These are phyloP conservation scores for Alnus glutinosa DNA, from an alignment of 306 rosid genomes.

Conservation along the genomic window DNA sequence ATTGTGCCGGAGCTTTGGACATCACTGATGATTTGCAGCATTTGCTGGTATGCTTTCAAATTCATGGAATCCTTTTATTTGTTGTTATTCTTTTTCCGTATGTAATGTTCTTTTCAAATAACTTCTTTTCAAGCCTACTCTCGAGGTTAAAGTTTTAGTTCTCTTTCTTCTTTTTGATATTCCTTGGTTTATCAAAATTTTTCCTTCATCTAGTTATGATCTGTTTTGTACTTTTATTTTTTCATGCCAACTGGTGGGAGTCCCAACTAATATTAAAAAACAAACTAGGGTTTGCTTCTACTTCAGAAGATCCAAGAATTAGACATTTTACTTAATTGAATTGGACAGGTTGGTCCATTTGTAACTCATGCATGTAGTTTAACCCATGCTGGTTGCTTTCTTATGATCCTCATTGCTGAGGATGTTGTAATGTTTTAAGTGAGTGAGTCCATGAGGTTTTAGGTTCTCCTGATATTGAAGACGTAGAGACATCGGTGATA, in stretches of 20 bases:
- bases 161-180: neutral
- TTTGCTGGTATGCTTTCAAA: conserved; percentile 58
- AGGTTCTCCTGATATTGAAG: neutral
- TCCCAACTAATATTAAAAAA: neutral
- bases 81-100: no score
- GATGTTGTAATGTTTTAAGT: neutral
- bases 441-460: neutral
- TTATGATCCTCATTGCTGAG: neutral
- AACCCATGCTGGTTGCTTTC: neutral
- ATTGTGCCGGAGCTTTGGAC: conserved; percentile 98
- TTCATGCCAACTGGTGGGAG: neutral
- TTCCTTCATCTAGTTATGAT: neutral
- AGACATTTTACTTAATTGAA: neutral
- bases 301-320: neutral
- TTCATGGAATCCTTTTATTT: neutral
- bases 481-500: no score
- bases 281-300: neutral
- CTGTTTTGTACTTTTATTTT: neutral
- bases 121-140: neutral
- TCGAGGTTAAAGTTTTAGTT: neutral
- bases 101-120: neutral
- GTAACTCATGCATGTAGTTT: neutral
- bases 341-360: neutral
- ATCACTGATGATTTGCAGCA: conserved; percentile 90
- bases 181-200: neutral